These are phyloP conservation scores for Paratinospora sagittata DNA, from an alignment of 164 flowering plant species.

Conservation along the genomic window DNA sequence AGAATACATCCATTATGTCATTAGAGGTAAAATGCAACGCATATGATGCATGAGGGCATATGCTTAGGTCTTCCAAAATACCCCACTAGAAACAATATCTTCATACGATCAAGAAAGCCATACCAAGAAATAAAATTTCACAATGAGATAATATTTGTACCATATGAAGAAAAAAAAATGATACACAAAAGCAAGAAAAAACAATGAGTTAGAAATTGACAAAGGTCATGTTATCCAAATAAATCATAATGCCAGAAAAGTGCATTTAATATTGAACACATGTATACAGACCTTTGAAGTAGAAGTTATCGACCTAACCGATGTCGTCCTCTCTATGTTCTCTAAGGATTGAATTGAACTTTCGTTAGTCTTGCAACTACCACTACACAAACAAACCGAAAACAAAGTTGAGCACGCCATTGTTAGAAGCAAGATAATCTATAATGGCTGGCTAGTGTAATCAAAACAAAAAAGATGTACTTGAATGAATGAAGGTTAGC, in stretches of 20 bases:
- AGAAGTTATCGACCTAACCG: conserved; percentile 38
- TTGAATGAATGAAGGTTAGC: conserved; percentile 67
- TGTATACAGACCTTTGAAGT: conserved; percentile 20
- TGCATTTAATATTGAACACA: neutral
- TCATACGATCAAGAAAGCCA: neutral
- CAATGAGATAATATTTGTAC: too few relatives aligned
- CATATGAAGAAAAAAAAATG: neutral
- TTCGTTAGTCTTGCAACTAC: conserved; percentile 27
- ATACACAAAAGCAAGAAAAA: neutral
- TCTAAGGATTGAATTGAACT: conserved; percentile 23
- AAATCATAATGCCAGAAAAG: neutral
- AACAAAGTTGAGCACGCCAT: neutral
- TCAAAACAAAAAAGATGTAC: conserved; percentile 29
- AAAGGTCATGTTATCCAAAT: neutral
- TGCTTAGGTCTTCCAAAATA: neutral
- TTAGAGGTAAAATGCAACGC: neutral
- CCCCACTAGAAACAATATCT: neutral
- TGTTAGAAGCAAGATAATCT: neutral
- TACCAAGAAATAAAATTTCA: neutral
- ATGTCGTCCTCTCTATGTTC: conserved; percentile 34
- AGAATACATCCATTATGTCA: neutral
- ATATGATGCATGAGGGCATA: neutral
- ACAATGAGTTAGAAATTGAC: neutral
- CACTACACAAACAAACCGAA: conserved; percentile 22
- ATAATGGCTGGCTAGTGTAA: neutral